Evolutionary conservation across 2,329 filamentous ascomycete genomes (phyloP).

Genomic region (Phyllosticta citriasiana): DNA sequence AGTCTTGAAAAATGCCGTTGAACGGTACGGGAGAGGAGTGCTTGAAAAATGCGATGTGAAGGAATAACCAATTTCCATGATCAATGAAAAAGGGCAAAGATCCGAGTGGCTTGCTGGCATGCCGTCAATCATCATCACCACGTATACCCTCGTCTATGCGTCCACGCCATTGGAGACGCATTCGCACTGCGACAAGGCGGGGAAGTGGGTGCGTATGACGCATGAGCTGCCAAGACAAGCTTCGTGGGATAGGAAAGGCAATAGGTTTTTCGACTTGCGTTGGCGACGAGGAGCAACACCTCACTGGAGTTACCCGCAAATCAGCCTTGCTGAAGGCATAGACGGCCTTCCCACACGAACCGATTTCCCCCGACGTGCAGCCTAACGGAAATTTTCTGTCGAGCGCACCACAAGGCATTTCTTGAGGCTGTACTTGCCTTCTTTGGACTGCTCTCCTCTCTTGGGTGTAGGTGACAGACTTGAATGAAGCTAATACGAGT

Average conservation of each 20-base stretch:
- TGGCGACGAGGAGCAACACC: neutral
- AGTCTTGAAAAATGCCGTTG: neutral
- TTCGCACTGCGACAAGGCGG: neutral
- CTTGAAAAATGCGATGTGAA: neutral
- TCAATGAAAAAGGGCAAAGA: neutral
- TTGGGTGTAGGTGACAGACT: neutral
- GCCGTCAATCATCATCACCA: neutral
- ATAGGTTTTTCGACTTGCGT: neutral
- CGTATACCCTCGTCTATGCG: neutral
- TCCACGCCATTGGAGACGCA: neutral
- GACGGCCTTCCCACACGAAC: neutral
- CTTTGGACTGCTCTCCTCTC: neutral
- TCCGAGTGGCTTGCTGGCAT: neutral
- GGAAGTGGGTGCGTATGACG: neutral
- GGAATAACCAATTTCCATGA: neutral
- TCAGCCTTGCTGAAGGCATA: neutral
- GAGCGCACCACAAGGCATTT: neutral
- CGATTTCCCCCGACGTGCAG: neutral
- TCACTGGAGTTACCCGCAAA: neutral
- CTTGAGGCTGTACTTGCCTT: neutral
- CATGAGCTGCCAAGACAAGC: neutral
- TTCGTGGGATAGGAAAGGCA: neutral
- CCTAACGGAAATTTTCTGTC: neutral
- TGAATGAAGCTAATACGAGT: neutral
- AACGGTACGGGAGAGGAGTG: neutral